A percentile compares a stretch with the other conserved stretches of the same genome.
Evolutionary conservation across 78 protist genomes (phyloP).

Genomic region (Pigoraptor vietnamica): DNA sequence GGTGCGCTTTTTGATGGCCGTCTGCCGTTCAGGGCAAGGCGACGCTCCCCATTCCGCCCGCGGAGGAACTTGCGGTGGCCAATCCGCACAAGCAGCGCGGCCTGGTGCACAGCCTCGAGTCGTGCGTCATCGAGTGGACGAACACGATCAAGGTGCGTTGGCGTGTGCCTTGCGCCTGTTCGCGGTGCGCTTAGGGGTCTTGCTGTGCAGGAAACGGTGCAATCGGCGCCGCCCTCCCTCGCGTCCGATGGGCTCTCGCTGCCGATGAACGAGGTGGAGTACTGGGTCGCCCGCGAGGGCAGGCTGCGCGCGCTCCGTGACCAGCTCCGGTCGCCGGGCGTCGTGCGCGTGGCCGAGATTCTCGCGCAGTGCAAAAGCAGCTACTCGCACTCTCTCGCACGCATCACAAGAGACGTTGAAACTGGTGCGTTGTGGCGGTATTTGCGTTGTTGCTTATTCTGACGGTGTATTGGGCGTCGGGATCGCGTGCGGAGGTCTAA

Average conservation of each 20-base stretch:
- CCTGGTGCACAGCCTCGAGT: not conserved
- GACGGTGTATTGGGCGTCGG: no score
- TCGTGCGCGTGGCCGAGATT: not conserved
- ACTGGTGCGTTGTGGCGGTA: not conserved
- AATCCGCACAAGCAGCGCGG: not conserved
- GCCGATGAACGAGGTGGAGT: not conserved
- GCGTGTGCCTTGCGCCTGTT: not conserved
- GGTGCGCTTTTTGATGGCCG: no score
- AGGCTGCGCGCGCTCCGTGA: not conserved
- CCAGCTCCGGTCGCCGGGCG: not conserved
- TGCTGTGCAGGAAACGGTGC: not conserved
- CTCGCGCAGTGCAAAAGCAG: not conserved
- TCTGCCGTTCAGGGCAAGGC: not conserved
- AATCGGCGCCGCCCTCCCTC: not conserved
- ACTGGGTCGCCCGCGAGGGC: not conserved
- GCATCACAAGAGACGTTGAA: not conserved
- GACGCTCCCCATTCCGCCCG: not conserved
- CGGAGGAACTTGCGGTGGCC: not conserved
- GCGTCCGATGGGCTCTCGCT: not conserved
- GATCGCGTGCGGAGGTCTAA: no score
- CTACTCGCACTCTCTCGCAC: not conserved
- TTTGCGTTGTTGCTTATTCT: no score
- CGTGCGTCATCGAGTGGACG: not conserved
- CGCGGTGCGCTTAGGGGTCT: no score
- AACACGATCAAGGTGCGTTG: not conserved